Evolutionary conservation across 106 monocot species (phyloP), one percentile per base, ranked within the genome.

Genomic region (Xerophyta viscosa): DNA sequence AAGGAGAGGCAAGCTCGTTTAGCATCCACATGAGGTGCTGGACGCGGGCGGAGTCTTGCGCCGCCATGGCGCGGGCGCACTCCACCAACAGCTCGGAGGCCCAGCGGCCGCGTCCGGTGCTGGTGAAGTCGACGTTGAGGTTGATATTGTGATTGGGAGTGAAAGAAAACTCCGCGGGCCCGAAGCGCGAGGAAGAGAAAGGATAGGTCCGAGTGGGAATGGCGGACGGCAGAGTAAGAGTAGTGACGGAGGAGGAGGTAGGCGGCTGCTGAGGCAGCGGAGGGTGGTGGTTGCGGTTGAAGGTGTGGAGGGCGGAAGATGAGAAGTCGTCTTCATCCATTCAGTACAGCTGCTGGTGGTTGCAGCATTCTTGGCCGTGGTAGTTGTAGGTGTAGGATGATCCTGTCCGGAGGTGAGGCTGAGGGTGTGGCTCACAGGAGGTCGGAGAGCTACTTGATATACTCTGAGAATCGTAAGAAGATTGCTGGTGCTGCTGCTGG

Each of bases 11-110:
- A 2, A 96, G 84, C 73, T 96, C 94, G 65, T 96, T 96, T 54
- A 96, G 75, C 73, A 79, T 79, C 94, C 94, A 96, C 81, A 88
- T 78, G 44, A 81, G 65, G 46, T 84, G 94, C 50, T 85, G 94
- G 21, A 85, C 73, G 3, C 73, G 64, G n/a, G 75, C 20, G 43
- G 67, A 71, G 71, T 96, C 88, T n/a, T 69, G 69, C 13, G 46
- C 54, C 31, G 84, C 64, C 13, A 88, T 70, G 0, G 94, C 84
- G 4, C 81, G 74, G 1, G 88, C 84, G 56, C 84, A 79, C 14
- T 84, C 88, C 20, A 71, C 24, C 4, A 96, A 81, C 11, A 88
- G 64, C 29, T 88, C 81, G n/a, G 69, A 19, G 11, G 74, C 67
- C 83, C 92, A 93, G 36, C 68, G 72, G 31, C 65, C 50, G 4